Evolutionary conservation across 202 grass and related monocot genomes (phyloP).

Genomic region (Schoenoplectus triqueter): DNA sequence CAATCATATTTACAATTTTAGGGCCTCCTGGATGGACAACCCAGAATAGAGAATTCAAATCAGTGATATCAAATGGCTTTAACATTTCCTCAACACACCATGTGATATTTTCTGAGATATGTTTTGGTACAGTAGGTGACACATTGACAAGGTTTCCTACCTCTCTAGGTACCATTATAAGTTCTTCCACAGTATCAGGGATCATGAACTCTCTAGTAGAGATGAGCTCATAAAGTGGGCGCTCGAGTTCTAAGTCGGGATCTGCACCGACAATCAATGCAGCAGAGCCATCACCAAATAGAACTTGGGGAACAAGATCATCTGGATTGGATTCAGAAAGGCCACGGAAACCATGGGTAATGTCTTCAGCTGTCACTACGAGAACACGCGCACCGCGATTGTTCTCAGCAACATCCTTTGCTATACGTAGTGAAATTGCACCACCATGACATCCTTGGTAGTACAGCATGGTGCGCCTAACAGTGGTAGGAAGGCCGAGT

Average conservation of each 20-base stretch:
- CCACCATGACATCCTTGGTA: constrained; percentile 33
- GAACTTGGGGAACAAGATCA: constrained; percentile 23
- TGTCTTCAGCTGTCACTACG: constrained; percentile 26
- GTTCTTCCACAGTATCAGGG: constrained; percentile 25
- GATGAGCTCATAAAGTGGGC: constrained; percentile 29
- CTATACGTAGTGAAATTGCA: constrained; percentile 14
- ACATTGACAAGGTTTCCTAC: constrained; percentile 6
- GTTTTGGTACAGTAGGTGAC: constrained; percentile 29
- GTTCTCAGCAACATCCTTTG: constrained; percentile 41
- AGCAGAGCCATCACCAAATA: constrained; percentile 29
- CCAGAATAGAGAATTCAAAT: constrained; percentile 2
- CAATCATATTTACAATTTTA: constrained; percentile 32
- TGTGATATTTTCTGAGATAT: constrained; percentile 39
- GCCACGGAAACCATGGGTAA: constrained; percentile 23
- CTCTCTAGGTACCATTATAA: constrained; percentile 25
- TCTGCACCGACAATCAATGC: constrained; percentile 39
- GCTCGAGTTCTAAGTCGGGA: constrained; percentile 26
- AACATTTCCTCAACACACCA: constrained; percentile 33
- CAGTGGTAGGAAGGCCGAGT: background rate
- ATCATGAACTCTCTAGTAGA: constrained; percentile 30
- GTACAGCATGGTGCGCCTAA: constrained; percentile 42
- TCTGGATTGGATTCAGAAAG: constrained; percentile 25
- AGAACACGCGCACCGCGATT: constrained; percentile 26
- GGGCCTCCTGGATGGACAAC: background rate
- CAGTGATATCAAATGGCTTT: background rate